These are phyloP conservation scores for Thielaviopsis euricoi DNA, from an alignment of 2,329 filamentous ascomycete species.

Conservation along the genomic window DNA sequence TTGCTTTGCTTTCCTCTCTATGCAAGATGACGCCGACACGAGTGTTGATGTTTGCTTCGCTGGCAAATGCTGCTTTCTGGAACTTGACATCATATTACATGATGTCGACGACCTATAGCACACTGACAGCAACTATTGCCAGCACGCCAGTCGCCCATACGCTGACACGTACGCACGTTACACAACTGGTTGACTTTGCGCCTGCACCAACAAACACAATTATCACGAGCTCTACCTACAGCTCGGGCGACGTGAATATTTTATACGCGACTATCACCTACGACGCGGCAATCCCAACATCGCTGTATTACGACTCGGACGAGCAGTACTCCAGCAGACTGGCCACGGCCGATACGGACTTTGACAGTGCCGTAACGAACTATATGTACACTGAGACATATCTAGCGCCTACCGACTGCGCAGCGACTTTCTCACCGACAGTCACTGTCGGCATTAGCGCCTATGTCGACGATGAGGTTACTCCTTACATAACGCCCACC, in stretches of 20 bases:
- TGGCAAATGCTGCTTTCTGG: neutral
- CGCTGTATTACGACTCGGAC: neutral
- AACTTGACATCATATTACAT: neutral
- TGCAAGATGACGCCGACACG: neutral
- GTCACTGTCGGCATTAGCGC: neutral
- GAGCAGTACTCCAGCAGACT: neutral
- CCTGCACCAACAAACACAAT: neutral
- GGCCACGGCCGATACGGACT: neutral
- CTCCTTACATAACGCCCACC: neutral
- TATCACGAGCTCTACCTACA: neutral
- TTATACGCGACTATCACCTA: neutral
- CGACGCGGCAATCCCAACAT: neutral
- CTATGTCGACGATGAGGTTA: neutral
- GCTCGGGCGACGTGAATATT: neutral
- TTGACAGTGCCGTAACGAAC: neutral
- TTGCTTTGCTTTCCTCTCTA: neutral
- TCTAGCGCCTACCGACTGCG: neutral
- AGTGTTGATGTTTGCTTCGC: neutral
- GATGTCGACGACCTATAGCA: neutral
- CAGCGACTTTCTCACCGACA: neutral
- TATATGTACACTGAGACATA: neutral
- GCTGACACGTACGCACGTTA: neutral
- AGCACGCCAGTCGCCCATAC: neutral
- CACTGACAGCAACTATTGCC: neutral
- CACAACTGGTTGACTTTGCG: neutral